Percentiles rank a stretch among this genome's conserved stretches.
phyloP scores from a whole-genome alignment of 352 stramenopile species.

The Phytophthora sojae region DNA sequence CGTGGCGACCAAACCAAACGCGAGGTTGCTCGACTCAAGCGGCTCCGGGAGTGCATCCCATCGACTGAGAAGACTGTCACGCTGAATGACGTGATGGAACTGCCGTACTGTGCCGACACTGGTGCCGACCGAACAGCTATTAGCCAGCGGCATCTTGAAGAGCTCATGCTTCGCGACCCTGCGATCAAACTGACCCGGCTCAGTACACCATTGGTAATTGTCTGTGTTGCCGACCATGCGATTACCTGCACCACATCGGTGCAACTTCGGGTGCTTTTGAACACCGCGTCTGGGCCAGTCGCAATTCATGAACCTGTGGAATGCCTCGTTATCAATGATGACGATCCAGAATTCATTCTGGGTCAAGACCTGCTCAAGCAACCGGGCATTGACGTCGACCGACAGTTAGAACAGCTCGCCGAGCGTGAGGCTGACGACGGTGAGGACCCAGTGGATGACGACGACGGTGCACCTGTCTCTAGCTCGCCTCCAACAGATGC shows the following conservation, averaged over 20 bases:
- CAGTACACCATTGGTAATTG: background rate
- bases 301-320: background rate
- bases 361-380: background rate
- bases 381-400: background rate
- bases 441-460: background rate
- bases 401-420: background rate
- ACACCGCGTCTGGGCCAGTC: background rate
- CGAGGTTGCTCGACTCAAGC: background rate
- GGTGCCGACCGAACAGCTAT: background rate
- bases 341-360: background rate
- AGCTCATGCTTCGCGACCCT: background rate
- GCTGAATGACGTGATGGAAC: background rate
- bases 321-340: background rate
- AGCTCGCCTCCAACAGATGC: background rate
- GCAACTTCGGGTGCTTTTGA: background rate
- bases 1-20: background rate
- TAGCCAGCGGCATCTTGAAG: background rate
- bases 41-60: background rate
- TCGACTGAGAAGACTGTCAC: background rate
- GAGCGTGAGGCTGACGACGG: no score
- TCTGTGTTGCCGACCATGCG: background rate
- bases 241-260: background rate
- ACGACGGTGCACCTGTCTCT: background rate
- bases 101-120: background rate
- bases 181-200: background rate